Evolutionary conservation across 371 early-diverging fungal genomes (phyloP).

Genomic region (Mortierella sp.): DNA sequence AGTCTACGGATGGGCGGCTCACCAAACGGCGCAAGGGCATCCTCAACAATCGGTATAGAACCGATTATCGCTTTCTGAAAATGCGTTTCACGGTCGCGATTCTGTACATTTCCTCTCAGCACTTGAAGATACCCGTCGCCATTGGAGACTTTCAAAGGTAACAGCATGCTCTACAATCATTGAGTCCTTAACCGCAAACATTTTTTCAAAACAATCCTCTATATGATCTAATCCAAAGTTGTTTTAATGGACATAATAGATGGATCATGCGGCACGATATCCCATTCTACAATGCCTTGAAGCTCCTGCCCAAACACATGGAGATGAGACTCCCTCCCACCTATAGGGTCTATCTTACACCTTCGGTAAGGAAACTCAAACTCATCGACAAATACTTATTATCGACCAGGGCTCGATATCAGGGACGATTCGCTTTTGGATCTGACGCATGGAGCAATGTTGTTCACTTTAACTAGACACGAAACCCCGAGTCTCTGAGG

Average conservation of each 20-base stretch:
- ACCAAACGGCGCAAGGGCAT: background rate
- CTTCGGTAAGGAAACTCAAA: slow-evolving; percentile 19
- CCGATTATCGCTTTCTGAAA: background rate
- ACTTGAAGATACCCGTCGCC: slow-evolving; percentile 42
- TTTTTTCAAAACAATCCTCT: too few species aligned
- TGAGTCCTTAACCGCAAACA: background rate
- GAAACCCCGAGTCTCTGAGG: background rate
- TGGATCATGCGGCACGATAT: slow-evolving; percentile 33
- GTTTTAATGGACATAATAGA: background rate
- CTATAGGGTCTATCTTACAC: background rate
- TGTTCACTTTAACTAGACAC: background rate
- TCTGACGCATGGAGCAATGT: background rate
- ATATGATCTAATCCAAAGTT: background rate
- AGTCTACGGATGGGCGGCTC: background rate
- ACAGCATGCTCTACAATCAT: background rate
- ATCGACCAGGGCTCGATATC: background rate
- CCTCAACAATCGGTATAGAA: background rate
- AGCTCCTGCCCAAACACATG: slow-evolving; percentile 30
- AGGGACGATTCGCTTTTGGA: background rate
- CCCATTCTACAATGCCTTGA: slow-evolving; percentile 21
- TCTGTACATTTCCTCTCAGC: slow-evolving; percentile 34
- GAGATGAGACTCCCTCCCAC: background rate
- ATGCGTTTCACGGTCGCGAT: slow-evolving; percentile 21
- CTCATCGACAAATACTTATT: background rate
- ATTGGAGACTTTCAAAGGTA: slow-evolving; percentile 46